A percentile compares a stretch with the other conserved stretches of the same genome.
These are phyloP conservation scores for Coemansia sp. DNA, from an alignment of 192 early-diverging fungal species.

Conservation along the genomic window DNA sequence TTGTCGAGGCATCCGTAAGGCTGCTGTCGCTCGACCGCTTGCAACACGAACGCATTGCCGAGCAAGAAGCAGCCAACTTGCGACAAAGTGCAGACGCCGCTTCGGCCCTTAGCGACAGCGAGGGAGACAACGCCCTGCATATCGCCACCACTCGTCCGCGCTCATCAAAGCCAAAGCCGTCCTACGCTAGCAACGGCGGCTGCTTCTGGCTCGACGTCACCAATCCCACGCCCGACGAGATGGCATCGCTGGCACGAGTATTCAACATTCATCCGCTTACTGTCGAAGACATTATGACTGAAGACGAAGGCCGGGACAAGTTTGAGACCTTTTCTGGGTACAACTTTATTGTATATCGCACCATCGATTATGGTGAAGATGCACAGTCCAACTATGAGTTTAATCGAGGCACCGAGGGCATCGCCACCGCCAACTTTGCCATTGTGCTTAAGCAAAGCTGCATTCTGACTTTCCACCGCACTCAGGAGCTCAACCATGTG, in stretches of 20 bases:
- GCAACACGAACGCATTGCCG: constrained; percentile 15
- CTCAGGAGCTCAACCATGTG: constrained; percentile 57
- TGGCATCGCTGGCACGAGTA: constrained; percentile 60
- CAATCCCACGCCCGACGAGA: constrained; percentile 60
- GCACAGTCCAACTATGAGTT: constrained; percentile 43
- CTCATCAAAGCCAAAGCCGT: background rate
- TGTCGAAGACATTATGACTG: constrained; percentile 83
- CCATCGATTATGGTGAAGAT: constrained; percentile 63
- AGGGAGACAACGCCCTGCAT: constrained; percentile 12
- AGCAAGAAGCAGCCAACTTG: constrained; percentile 1
- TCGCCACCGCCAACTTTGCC: constrained; percentile 60
- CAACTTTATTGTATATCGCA: constrained; percentile 83
- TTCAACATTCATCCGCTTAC: constrained; percentile 79
- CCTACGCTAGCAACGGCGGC: constrained; percentile 16
- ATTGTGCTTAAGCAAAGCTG: constrained; percentile 33
- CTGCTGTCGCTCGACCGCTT: constrained; percentile 28
- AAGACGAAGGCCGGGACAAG: constrained; percentile 90
- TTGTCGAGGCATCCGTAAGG: constrained; percentile 36
- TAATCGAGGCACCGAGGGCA: constrained; percentile 58
- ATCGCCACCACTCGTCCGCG: background rate
- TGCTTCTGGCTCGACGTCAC: constrained; percentile 80
- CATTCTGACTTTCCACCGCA: constrained; percentile 48
- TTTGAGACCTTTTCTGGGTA: constrained; percentile 83
- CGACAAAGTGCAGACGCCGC: background rate
- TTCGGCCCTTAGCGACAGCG: background rate